Base-by-base conservation (phyloP, 805 yeast species). In the Cyberlindnera sargentensis region DNA sequence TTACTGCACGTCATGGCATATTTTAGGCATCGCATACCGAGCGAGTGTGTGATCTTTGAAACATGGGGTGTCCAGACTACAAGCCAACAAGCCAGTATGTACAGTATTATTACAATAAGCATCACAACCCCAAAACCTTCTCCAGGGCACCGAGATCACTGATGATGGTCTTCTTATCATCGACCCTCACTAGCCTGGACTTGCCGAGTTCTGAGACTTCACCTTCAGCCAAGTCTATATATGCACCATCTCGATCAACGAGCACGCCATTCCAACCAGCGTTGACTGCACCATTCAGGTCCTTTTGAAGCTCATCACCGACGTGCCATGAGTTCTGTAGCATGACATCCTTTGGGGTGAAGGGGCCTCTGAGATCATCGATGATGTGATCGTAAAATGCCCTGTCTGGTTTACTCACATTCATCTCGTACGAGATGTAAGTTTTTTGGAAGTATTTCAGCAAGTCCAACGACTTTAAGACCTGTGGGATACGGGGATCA, bases 211-310 rank as follows among this genome's bases (percentile, higher is more conserved):
- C 46, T 11, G 46, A 34, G 32, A 40, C 44, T 20, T 48, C 51
- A 24, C 47, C 50, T 2, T 30, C 20, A 20, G 34, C 40, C 28
- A 37, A 24, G 15, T 37, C 34, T 9, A 20, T 37, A 28, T 27
- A 37, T 6, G 37, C 36, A 3, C 26, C 9, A 4, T 53, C 47
- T 51, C 85, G 65, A 53, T 80, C 84, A 4, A 80, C 43, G 25
- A 75, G 60, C 1, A 83, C 63, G 5, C 82, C 78, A 42, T 75
- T 77, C 77, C 87, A 75, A 0, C 89, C 89, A 1, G 81, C 70
- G 26, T 60, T 57, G 15, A 64, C 57, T 0, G 81, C 68, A 3
- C 80, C 83, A 10, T 64, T 53, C 43, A 74, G 65, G 56, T 83
- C 91, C 40, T 76, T 75, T 6, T 61, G 61, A 32, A 68, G 58